Evolutionary conservation across 768 basidiomycete genomes (phyloP).

Genomic region (Boletus barrowsii): DNA sequence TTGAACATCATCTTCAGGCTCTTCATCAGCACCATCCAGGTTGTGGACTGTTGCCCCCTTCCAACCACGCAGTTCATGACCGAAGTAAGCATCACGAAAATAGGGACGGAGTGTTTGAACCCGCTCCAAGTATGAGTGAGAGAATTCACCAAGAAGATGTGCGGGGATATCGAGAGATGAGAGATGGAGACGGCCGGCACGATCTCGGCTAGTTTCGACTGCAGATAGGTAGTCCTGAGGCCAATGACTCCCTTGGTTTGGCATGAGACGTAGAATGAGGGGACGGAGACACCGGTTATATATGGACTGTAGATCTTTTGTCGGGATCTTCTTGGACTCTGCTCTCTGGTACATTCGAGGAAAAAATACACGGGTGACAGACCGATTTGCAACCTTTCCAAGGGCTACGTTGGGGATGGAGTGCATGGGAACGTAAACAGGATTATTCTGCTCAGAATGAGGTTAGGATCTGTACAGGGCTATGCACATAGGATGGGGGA

Average conservation of each 20-base stretch:
- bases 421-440: neutral
- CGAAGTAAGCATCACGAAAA: constrained; percentile 6
- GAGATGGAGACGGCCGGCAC: neutral
- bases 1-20: neutral
- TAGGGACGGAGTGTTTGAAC: neutral
- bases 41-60: constrained; percentile 5
- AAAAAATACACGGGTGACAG: neutral
- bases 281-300: neutral
- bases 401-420: neutral
- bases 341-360: neutral
- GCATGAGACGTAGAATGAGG: neutral
- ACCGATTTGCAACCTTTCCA: neutral
- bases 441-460: neutral
- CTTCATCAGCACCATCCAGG: neutral
- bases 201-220: neutral
- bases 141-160: neutral
- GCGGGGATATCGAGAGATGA: neutral
- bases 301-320: neutral
- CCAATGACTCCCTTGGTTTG: neutral
- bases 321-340: neutral
- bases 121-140: fast-evolving
- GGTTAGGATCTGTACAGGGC: no score
- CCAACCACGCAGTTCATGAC: constrained; percentile 9
- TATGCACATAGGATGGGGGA: no score
- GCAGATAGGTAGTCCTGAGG: neutral